A percentile compares a stretch with the other conserved stretches of the same genome.
phyloP scores from a whole-genome alignment of 2,329 filamentous ascomycete genomes.

The Neonectria coccinea region DNA sequence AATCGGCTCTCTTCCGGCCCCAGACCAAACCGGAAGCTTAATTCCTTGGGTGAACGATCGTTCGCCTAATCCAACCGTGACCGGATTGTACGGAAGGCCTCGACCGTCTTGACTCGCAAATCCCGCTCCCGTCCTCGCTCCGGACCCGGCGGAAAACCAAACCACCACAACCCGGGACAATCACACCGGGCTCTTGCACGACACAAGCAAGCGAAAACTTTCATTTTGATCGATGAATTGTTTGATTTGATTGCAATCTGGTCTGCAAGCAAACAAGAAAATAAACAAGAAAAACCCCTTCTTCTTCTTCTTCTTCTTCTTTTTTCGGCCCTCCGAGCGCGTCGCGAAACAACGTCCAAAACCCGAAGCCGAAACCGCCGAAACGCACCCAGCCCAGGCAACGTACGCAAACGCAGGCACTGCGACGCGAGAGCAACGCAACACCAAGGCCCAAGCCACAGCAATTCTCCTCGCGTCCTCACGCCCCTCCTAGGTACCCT shows the following conservation, averaged over 20 bases:
- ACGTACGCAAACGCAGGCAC: conserved; percentile 15
- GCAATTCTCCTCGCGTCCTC: neutral
- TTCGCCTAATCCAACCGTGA: conserved; percentile 10
- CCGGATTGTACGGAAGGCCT: conserved; percentile 32
- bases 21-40: conserved; percentile 25
- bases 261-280: conserved; percentile 11
- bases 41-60: conserved; percentile 1
- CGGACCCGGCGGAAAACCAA: conserved; percentile 19
- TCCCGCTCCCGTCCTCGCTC: conserved; percentile 13
- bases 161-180: neutral
- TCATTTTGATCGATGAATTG: neutral
- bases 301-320: conserved; percentile 1
- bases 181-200: conserved; percentile 19
- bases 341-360: conserved; percentile 24
- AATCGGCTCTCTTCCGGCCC: conserved; percentile 13
- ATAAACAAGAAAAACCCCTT: neutral
- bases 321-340: conserved; percentile 16
- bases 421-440: conserved; percentile 14
- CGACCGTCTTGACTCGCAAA: conserved; percentile 33
- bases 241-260: too few relatives aligned
- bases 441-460: conserved; percentile 8
- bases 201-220: conserved; percentile 27
- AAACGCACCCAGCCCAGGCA: conserved; percentile 14
- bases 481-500: neutral
- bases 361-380: conserved; percentile 25